phyloP scores from a whole-genome alignment of 116 monocot species.

The Dioscorea cayenensis region DNA sequence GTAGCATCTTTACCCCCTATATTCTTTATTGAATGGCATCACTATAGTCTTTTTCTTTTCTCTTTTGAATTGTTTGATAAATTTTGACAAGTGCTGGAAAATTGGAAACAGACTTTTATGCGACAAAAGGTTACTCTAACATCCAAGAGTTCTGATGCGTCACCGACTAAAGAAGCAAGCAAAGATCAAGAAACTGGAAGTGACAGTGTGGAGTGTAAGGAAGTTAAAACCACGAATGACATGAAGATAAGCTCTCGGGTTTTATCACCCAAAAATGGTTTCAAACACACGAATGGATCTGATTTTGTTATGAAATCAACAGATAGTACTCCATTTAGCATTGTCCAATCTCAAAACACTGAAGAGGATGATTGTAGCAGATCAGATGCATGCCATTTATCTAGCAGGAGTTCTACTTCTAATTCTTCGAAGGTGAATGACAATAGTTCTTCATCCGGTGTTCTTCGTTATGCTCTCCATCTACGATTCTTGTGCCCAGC shows the following conservation, averaged over 20 bases:
- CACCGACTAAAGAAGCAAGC: slow-evolving; percentile 26
- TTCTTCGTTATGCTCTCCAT: slow-evolving; percentile 86
- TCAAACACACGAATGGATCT: slow-evolving; percentile 11
- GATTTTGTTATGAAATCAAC: slow-evolving; percentile 4
- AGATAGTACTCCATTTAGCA: background rate
- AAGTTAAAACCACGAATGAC: background rate
- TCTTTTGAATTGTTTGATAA: background rate
- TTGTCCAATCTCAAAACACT: slow-evolving; percentile 1
- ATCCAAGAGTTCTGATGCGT: slow-evolving; percentile 18
- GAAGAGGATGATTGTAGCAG: slow-evolving; percentile 3
- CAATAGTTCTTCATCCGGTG: slow-evolving; percentile 26
- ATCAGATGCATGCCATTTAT: slow-evolving; percentile 1
- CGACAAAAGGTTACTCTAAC: slow-evolving; percentile 75
- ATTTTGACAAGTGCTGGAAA: background rate
- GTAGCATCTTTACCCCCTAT: too few relatives aligned
- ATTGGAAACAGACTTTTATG: slow-evolving; percentile 74
- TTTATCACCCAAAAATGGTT: slow-evolving; percentile 11
- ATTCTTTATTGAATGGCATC: too few relatives aligned
- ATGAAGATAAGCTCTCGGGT: background rate
- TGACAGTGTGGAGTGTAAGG: slow-evolving; percentile 20
- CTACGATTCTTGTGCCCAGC: slow-evolving; percentile 70
- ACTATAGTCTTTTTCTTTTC: too few relatives aligned
- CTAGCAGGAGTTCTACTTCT: slow-evolving; percentile 16
- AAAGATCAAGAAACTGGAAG: slow-evolving; percentile 18
- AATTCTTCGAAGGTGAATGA: slow-evolving; percentile 43